Conservation (phyloP, 139 green algal genomes). For the Ettlia oleoabundans region DNA sequence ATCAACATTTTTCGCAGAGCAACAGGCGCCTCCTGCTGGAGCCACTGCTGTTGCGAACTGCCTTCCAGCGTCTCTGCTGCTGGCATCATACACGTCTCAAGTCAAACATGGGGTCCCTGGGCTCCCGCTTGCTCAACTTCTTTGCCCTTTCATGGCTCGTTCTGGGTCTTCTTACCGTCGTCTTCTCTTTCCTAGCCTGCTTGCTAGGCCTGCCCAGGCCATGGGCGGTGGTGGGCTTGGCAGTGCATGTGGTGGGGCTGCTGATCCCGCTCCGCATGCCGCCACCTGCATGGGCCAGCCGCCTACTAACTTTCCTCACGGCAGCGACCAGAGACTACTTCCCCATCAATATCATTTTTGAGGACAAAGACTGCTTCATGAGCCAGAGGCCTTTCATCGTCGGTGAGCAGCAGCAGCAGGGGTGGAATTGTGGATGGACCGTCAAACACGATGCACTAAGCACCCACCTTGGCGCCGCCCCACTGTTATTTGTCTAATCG, state of each 20-base stretch:
- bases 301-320: not conserved
- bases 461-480: no score
- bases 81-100: no score
- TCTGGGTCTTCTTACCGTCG: not conserved
- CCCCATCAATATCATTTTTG: slow-evolving; percentile 10
- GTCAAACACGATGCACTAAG: no score
- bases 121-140: not conserved
- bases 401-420: not conserved
- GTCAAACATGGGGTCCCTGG: not conserved
- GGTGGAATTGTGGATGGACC: no score
- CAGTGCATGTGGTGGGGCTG: not conserved
- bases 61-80: no score
- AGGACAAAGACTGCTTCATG: slow-evolving; percentile 15
- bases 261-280: not conserved
- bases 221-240: not conserved
- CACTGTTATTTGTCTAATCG: not conserved
- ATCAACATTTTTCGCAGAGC: no score
- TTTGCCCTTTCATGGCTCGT: not conserved
- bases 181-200: not conserved
- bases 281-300: not conserved
- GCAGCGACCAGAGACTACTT: slow-evolving; percentile 10
- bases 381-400: not conserved
- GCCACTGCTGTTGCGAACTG: no score
- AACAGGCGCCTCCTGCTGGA: no score
- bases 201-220: not conserved